phyloP scores from a whole-genome alignment of 2,329 filamentous ascomycete species.

The Fusarium oligoseptatum region DNA sequence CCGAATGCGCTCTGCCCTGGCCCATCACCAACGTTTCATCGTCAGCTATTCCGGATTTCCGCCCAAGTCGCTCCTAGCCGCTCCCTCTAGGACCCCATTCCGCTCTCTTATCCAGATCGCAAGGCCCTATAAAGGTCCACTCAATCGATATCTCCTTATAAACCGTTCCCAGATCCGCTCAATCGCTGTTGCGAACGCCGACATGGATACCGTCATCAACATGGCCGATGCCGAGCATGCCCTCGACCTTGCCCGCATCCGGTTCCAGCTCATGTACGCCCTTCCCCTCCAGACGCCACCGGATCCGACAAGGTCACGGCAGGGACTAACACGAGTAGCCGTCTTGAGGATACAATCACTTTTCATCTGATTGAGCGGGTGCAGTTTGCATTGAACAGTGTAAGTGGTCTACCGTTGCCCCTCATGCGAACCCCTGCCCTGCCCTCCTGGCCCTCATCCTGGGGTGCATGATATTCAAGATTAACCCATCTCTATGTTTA shows the following conservation, averaged over 20 bases:
- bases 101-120: neutral
- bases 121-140: neutral
- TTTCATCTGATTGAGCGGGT: constrained; percentile 97
- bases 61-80: neutral
- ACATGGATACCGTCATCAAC: constrained; percentile 92
- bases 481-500: constrained; percentile 44
- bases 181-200: constrained; percentile 15
- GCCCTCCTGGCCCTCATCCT: constrained; percentile 2
- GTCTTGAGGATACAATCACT: constrained; percentile 96
- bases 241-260: constrained; percentile 90
- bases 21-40: constrained; percentile 4
- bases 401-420: constrained; percentile 33
- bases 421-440: constrained; percentile 33
- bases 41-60: neutral
- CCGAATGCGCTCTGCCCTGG: constrained; percentile 18
- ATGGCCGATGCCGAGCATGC: constrained; percentile 87
- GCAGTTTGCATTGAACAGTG: constrained; percentile 91
- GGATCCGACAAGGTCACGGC: neutral
- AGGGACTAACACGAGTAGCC: constrained; percentile 66
- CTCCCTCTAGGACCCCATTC: neutral
- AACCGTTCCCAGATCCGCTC: neutral
- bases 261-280: constrained; percentile 89
- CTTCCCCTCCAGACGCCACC: neutral
- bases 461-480: constrained; percentile 15
- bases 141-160: neutral